Percentiles rank a stretch among this genome's conserved stretches.
Evolutionary conservation across 371 early-diverging fungal genomes (phyloP).

Genomic region (Rhizopus microsporus): DNA sequence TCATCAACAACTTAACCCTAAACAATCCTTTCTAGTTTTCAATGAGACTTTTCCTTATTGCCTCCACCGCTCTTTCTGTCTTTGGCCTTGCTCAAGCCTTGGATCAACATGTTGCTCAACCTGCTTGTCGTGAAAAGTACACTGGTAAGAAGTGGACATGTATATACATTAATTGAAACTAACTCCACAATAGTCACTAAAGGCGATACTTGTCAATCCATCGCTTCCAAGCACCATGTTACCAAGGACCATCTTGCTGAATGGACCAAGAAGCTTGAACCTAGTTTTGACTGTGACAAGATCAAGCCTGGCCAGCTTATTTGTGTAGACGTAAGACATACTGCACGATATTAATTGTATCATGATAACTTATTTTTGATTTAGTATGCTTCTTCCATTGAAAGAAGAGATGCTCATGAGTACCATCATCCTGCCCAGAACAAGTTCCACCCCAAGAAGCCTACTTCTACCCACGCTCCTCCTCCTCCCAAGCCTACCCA

Average conservation of each 20-base stretch:
- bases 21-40: no score
- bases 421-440: no score
- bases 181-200: neutral
- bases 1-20: no score
- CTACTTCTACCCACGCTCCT: no score
- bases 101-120: neutral
- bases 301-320: neutral
- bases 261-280: slow-evolving; percentile 5
- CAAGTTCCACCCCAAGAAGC: no score
- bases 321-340: slow-evolving; percentile 4
- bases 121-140: slow-evolving; percentile 4
- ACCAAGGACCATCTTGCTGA: neutral
- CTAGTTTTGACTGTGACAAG: neutral
- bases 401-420: no score
- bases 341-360: no score
- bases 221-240: neutral
- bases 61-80: slow-evolving; percentile 2
- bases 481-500: no score
- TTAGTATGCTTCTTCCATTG: no score
- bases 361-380: no score
- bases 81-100: neutral
- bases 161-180: neutral
- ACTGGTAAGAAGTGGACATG: neutral
- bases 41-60: slow-evolving; percentile 6
- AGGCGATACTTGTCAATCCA: slow-evolving; percentile 1